These are phyloP conservation scores for Logfia minima DNA, from an alignment of 129 eudicot genomes.

Conservation along the genomic window DNA sequence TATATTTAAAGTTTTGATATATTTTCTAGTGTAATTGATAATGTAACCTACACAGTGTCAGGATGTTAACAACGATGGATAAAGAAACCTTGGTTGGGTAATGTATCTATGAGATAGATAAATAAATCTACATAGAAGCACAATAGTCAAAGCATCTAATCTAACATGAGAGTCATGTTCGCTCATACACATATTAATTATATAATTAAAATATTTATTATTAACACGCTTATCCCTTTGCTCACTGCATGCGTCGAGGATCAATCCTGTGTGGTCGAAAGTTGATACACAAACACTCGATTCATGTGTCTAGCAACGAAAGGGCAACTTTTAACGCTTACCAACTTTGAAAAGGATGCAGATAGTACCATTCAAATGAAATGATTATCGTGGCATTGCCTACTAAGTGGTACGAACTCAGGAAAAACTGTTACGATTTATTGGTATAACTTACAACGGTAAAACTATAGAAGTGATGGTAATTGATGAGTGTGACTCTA, in stretches of 20 bases:
- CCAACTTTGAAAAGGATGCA: constrained; percentile 7
- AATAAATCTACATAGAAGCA: too few species aligned
- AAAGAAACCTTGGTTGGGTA: too few species aligned
- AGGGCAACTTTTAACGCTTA: not conserved
- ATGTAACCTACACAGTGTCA: too few species aligned
- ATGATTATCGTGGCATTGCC: not conserved
- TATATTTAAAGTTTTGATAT: too few species aligned
- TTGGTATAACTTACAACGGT: not conserved
- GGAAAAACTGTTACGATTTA: not conserved
- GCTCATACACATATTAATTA: too few species aligned
- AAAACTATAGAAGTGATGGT: not conserved
- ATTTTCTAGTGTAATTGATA: too few species aligned
- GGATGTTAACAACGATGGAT: too few species aligned
- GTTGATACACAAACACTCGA: not conserved
- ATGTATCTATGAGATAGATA: too few species aligned
- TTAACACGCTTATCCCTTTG: not conserved
- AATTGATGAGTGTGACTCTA: constrained; percentile 19
- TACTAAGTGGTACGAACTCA: not conserved
- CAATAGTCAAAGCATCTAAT: too few species aligned
- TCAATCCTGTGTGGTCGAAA: not conserved
- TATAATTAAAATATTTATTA: too few species aligned
- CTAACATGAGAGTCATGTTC: too few species aligned
- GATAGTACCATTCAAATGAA: constrained; percentile 3
- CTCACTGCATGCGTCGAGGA: not conserved
- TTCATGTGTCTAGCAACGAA: not conserved